Evolutionary conservation across 805 yeast genomes (phyloP), one percentile per base, ranked within the genome.

Genomic region (Naumovozyma baii): DNA sequence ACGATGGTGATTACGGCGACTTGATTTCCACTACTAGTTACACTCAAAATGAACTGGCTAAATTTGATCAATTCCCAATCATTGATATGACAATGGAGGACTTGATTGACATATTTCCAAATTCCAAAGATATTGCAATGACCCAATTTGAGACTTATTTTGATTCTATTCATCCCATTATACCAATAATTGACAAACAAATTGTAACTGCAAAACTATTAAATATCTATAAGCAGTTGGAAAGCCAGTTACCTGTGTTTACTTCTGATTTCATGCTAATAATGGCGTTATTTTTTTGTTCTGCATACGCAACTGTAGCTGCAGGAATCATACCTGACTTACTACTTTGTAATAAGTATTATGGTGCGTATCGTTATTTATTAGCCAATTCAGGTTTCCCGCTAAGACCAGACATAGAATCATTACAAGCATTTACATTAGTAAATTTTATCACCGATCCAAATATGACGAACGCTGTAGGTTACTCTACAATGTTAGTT

Each of bases 401-500:
- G 5, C 33, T 44, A 14, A 42, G 31, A 19, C 50, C 58, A 3
- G 41, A 41, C 3, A n/a, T 52, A 16, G 55, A 50, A 34, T 40
- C 54, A 4, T 33, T 56, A n/a, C 55, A 50, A 37, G 49, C 58
- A 14, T 44, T 43, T 29, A 20, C 44, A 5, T 33, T 54, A 7
- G 51, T 52, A 1, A 52, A 54, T 38, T 55, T 55, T 43, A 45
- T 56, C 2, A 39, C 46, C 7, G 61, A 56, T 39, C 61, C 61
- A 5, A 56, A 56, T 39, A 56, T 56, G 61, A 50, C 49, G 1
- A 45, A 47, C 18, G 47, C 53, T 5, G 37, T 48, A 7, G 52
- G 48, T 3, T 43, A 51, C 36, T 51, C 61, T 1, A 44, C 57
- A 10, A 54, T 52, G 52, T 38, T 54, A 13, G 48, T 55, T 3